Percentiles rank a stretch among this genome's conserved stretches.
Evolutionary conservation across 371 early-diverging fungal species (phyloP).

Genomic region (Syncephalastrum contaminatum): DNA sequence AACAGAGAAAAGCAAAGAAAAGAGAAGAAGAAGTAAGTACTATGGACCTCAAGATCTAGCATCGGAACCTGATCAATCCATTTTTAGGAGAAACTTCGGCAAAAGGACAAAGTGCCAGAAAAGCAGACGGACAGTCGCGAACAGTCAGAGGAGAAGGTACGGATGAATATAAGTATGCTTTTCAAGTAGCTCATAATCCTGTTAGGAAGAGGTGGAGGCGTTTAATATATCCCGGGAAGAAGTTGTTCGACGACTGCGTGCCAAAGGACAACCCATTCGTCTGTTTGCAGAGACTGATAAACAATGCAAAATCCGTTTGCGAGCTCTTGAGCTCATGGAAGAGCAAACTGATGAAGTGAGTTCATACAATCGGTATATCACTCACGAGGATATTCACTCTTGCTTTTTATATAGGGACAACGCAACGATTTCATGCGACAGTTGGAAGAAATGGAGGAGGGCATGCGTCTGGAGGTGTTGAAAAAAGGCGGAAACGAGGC

Average conservation of each 20-base stretch:
- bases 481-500: conserved; percentile 50
- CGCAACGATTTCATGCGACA: conserved; percentile 87
- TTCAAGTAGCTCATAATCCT: neutral
- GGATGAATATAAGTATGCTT: too few species aligned
- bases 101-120: conserved; percentile 22
- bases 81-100: conserved; percentile 22
- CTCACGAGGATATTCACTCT: neutral
- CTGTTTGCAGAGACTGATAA: conserved; percentile 90
- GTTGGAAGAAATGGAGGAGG: conserved; percentile 84
- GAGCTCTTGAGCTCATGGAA: conserved; percentile 83
- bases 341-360: conserved; percentile 61
- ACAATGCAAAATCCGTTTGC: conserved; percentile 81
- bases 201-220: conserved; percentile 25
- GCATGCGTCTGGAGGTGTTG: conserved; percentile 75
- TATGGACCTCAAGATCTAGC: neutral
- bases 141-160: conserved; percentile 11
- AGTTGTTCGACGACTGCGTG: conserved; percentile 79
- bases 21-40: conserved; percentile 26
- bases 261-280: conserved; percentile 89
- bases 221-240: conserved; percentile 79
- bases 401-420: conserved; percentile 70
- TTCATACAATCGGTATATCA: neutral
- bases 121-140: conserved; percentile 19
- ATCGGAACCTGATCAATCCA: neutral
- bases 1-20: conserved; percentile 35